Percentiles rank a stretch among this genome's conserved stretches.
Evolutionary conservation across 345 rosid genomes (phyloP).

Genomic region (Carallia brachiata): DNA sequence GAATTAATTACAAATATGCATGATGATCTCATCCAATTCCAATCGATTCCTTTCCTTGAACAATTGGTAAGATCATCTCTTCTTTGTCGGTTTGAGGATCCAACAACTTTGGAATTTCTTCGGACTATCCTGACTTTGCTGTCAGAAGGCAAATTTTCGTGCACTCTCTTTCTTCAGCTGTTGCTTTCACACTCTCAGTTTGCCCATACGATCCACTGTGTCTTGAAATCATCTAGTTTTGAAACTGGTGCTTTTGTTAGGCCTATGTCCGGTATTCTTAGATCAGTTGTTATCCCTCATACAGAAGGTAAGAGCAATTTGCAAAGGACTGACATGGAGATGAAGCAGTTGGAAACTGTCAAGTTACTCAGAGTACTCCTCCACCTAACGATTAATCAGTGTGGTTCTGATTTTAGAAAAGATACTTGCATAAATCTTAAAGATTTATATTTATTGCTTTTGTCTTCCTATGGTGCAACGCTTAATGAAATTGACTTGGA

Average conservation of each 20-base stretch:
- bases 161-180: slow-evolving; percentile 55
- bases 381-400: slow-evolving; percentile 17
- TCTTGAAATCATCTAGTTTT: slow-evolving; percentile 32
- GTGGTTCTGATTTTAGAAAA: slow-evolving; percentile 35
- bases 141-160: slow-evolving; percentile 53
- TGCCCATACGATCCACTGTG: slow-evolving; percentile 48
- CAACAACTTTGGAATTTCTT: slow-evolving; percentile 54
- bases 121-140: slow-evolving; percentile 46
- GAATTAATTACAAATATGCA: slow-evolving; percentile 47
- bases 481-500: slow-evolving; percentile 67
- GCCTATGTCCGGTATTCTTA: slow-evolving; percentile 76
- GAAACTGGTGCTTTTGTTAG: slow-evolving; percentile 53
- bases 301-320: slow-evolving; percentile 25
- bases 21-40: slow-evolving; percentile 47
- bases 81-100: slow-evolving; percentile 74
- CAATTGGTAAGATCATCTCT: slow-evolving; percentile 61
- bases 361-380: slow-evolving; percentile 66
- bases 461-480: slow-evolving; percentile 90
- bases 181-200: slow-evolving; percentile 85
- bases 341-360: slow-evolving; percentile 61
- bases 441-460: slow-evolving; percentile 63
- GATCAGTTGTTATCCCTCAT: slow-evolving; percentile 41
- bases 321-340: slow-evolving; percentile 28
- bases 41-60: slow-evolving; percentile 67
- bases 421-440: slow-evolving; percentile 58